Evolutionary conservation across 1,284 basidiomycete species (phyloP).

Genomic region (Neonothopanus nambi): DNA sequence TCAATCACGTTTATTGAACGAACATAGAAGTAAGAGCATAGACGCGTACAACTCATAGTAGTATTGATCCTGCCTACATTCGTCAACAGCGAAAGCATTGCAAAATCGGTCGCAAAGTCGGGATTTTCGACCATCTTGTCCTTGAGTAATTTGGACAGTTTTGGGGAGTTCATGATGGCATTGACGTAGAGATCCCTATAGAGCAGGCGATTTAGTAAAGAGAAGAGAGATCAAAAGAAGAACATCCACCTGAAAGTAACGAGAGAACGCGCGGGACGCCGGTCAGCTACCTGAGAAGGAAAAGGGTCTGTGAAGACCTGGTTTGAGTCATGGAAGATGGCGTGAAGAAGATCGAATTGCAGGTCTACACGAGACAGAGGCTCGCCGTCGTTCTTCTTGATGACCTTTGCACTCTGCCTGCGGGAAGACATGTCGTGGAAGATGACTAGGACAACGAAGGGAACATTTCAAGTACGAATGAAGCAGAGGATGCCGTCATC

Average conservation of each 20-base stretch:
- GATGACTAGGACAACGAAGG: not conserved
- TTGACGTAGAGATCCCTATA: slow-evolving; percentile 81
- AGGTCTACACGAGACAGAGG: slow-evolving; percentile 66
- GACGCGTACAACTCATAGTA: slow-evolving; percentile 76
- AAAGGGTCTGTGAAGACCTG: slow-evolving; percentile 69
- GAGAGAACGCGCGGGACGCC: slow-evolving; percentile 5
- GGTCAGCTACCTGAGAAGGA: slow-evolving; percentile 38
- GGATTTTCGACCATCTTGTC: slow-evolving; percentile 71
- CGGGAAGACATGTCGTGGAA: slow-evolving; percentile 5
- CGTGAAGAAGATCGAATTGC: slow-evolving; percentile 73
- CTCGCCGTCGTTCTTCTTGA: slow-evolving; percentile 63
- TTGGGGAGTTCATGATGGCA: slow-evolving; percentile 66
- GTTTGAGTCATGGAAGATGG: slow-evolving; percentile 60
- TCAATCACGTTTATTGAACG: slow-evolving; percentile 10
- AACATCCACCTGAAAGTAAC: slow-evolving; percentile 13
- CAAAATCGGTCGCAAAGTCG: slow-evolving; percentile 73
- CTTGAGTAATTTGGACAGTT: slow-evolving; percentile 55
- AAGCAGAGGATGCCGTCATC: not conserved
- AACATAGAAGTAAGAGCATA: slow-evolving; percentile 2
- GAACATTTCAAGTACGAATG: not conserved
- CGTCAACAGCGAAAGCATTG: slow-evolving; percentile 73
- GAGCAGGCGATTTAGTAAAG: slow-evolving; percentile 31
- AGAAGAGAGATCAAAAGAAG: not conserved
- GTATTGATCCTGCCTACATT: slow-evolving; percentile 85
- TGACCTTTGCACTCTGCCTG: slow-evolving; percentile 24